Evolutionary conservation across 495 filamentous ascomycete species (phyloP), one percentile per base, ranked within the genome.

Genomic region (Viridothelium virens): DNA sequence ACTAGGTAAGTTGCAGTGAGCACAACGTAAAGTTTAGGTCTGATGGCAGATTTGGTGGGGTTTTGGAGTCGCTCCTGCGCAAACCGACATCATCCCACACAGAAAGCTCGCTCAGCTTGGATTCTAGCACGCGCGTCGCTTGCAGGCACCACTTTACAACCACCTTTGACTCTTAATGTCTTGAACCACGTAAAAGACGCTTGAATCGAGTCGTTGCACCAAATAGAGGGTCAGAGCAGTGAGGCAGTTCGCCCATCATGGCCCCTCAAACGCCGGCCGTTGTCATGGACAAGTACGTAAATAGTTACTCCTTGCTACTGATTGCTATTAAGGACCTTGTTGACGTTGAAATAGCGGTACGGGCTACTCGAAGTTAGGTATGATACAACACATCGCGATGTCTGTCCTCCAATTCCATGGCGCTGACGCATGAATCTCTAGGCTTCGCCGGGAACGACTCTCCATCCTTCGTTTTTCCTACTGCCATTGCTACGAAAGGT

Each of bases 221-320:
- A 53, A n/a, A 53, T 5, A 11, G 16, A 18, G 48, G 0, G 48
- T 53, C 5, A n/a, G 1, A 18, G 48, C n/a, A 11, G 48, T 53
- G 48, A 53, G 18, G 48, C 36, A 39, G 2, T 12, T 25, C 5
- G 63, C 65, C 69, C 64, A 74, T 59, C 74, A 98, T 98, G 94
- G 91, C 94, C 70, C 87, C 87, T 81, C 92, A 97, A 87, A 97
- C 94, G 75, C 94, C 94, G 69, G 94, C 94, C 89, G 95, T 98
- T 96, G 94, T 98, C 91, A 98, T 98, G 91, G 94, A 98, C 94
- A 98, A 98, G 94, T 98, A 87, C 72, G 94, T 84, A 67, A 61
- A 2, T 25, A 1, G 47, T 3, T 5, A 38, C 0, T 7, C 18
- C 61, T 14, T 12, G 16, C 16, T 37, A 0, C 4, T 63, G 25